Evolutionary conservation across 768 basidiomycete species (phyloP), one percentile per base, ranked within the genome.

Genomic region (Termitomyces sp.): DNA sequence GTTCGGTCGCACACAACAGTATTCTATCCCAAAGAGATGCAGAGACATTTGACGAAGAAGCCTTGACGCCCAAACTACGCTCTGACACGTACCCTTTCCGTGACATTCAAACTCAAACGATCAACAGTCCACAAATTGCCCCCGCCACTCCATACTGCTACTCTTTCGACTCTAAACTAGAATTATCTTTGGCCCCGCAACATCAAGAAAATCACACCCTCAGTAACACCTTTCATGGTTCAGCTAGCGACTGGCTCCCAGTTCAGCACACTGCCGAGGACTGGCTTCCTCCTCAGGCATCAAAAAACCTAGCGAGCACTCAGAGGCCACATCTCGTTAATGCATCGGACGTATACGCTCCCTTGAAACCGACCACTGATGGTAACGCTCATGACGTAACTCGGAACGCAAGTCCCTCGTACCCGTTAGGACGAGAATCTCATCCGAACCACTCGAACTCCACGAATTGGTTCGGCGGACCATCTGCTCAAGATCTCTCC

Each of bases 61-160:
- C 22, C 30, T 37, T 27, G 26, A 51, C 55, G 16, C 44, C 54
- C 30, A 47, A 46, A 26, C 6, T 44, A 7, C 42, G 46, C 37
- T 53, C 56, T 47, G 61, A 57, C 7, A 52, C 26, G 13, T 30
- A 57, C 12, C 58, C 56, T 44, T 60, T 58, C 44, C 62, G 51
- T 33, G 60, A 64, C 34, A 56, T 55, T 30, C 58, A 58, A 49
- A 50, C 37, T 43, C 50, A 37, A 53, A 55, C 51, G 18, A 47
- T 40, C 40, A 64, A 64, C 53, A 64, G 55, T 49, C 52, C 53
- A 24, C 26, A 53, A 26, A 8, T 52, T 37, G 44, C 57, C 33
- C 24, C 37, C 5, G 43, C 30, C 20, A 55, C 47, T 50, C 33
- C 50, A 33, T 24, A 12, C 39, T 49, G 24, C 30, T 20, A 33